These are phyloP conservation scores for Pyricularia pennisetigena DNA, from an alignment of 2,329 filamentous ascomycete genomes.

Conservation along the genomic window DNA sequence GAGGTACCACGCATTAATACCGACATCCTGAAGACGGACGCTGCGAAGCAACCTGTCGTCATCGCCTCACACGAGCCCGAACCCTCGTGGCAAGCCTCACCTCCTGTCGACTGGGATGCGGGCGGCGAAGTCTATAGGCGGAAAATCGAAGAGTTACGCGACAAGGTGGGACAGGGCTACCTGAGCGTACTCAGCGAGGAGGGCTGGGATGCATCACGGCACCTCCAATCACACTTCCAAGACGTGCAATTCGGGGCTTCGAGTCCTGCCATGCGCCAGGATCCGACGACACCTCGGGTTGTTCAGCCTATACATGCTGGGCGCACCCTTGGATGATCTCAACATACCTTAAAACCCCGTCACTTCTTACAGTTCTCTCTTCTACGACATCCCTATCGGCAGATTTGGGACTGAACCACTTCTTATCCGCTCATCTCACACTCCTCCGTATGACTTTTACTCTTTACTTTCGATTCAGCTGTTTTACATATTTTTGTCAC, in stretches of 20 bases:
- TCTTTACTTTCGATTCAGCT: not conserved
- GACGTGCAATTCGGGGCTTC: conserved; percentile 25
- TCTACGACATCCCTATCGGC: not conserved
- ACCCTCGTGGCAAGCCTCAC: not conserved
- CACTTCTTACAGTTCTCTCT: not conserved
- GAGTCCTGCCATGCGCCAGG: conserved; percentile 25
- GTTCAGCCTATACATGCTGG: conserved; percentile 43
- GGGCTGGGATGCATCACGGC: conserved; percentile 41
- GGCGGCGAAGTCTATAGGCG: conserved; percentile 73
- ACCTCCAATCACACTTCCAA: conserved; percentile 21
- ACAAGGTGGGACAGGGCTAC: conserved; percentile 80
- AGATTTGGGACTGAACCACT: not conserved
- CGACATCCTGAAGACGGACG: conserved; percentile 13
- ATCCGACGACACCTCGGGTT: conserved; percentile 23
- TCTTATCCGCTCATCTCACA: not conserved
- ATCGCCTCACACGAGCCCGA: not conserved
- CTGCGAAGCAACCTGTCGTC: not conserved
- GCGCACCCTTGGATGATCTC: conserved; percentile 35
- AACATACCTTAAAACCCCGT: not conserved
- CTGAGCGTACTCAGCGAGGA: conserved; percentile 79
- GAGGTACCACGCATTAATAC: conserved; percentile 30
- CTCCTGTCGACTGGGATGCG: conserved; percentile 49
- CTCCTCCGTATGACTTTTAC: not conserved
- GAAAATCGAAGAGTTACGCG: conserved; percentile 77
- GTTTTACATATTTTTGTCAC: not conserved